A percentile compares a stretch with the other conserved stretches of the same genome.
These are phyloP conservation scores for Ceratopteris richardii DNA, from an alignment of 75 land plant genomes.

Conservation along the genomic window DNA sequence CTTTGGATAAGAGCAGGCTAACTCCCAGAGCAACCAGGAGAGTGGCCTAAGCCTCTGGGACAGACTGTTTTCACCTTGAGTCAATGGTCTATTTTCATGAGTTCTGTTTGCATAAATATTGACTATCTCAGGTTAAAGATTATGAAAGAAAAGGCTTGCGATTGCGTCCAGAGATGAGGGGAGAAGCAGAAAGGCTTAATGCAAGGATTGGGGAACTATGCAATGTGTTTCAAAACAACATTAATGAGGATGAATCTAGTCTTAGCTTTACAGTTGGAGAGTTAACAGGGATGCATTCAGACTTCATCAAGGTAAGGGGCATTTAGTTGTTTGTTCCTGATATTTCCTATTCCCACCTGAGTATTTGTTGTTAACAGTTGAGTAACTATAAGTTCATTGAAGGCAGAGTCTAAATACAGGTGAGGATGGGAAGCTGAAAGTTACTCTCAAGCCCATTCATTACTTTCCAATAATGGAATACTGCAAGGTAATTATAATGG, in stretches of 20 bases:
- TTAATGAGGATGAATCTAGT: slow-evolving; percentile 48
- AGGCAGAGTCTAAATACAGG: slow-evolving; percentile 56
- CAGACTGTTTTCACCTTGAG: no score
- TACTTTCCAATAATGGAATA: slow-evolving; percentile 66
- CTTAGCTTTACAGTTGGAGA: slow-evolving; percentile 62
- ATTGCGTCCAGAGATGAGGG: slow-evolving; percentile 46
- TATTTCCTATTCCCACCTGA: background rate
- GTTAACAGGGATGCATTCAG: slow-evolving; percentile 67
- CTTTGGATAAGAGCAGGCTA: no score
- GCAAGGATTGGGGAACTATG: slow-evolving; percentile 68
- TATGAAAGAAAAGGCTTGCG: slow-evolving; percentile 83
- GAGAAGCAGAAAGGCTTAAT: slow-evolving; percentile 57
- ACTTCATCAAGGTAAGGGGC: slow-evolving; percentile 59
- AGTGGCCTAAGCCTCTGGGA: no score
- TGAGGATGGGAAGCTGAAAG: slow-evolving; percentile 63
- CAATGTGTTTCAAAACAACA: slow-evolving; percentile 50
- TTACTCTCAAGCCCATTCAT: slow-evolving; percentile 46
- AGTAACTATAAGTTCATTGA: background rate
- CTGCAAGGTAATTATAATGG: slow-evolving; percentile 51
- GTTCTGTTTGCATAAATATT: no score
- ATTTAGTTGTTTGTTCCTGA: background rate
- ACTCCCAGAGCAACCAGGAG: no score
- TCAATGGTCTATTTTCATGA: no score
- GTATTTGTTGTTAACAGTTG: background rate
- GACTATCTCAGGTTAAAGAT: slow-evolving; percentile 52